These are phyloP conservation scores for Lagerstroemia speciosa DNA, from an alignment of 345 rosid species.

Conservation along the genomic window DNA sequence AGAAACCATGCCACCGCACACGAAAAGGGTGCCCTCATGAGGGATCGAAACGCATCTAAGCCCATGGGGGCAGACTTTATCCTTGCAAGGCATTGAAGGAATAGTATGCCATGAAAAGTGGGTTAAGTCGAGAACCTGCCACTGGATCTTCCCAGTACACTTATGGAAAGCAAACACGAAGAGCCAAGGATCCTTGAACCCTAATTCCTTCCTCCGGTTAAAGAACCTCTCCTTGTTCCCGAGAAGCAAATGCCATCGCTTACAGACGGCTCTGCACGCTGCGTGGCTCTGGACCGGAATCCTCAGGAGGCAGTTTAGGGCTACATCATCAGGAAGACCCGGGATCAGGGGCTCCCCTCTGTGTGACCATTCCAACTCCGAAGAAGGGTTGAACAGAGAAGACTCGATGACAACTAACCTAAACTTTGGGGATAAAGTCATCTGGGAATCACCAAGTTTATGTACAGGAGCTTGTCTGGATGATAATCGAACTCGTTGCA, in stretches of 20 bases:
- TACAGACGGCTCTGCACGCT: constrained; percentile 59
- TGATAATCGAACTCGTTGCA: constrained; percentile 82
- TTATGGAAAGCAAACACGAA: constrained; percentile 66
- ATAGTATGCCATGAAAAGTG: constrained; percentile 72
- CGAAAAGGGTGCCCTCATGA: constrained; percentile 49
- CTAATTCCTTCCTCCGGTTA: constrained; percentile 51
- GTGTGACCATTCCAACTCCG: constrained; percentile 45
- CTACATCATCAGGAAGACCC: constrained; percentile 83
- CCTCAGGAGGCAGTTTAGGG: constrained; percentile 67
- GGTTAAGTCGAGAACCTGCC: constrained; percentile 74
- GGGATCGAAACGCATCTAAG: constrained; percentile 61
- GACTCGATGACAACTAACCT: constrained; percentile 55
- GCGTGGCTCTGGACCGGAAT: constrained; percentile 63
- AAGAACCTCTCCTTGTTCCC: constrained; percentile 64
- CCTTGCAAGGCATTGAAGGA: constrained; percentile 78
- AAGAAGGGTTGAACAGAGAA: constrained; percentile 39
- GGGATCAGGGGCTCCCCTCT: constrained; percentile 60
- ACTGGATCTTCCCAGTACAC: constrained; percentile 66
- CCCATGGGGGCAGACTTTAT: constrained; percentile 71
- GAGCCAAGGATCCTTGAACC: constrained; percentile 80
- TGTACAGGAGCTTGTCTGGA: constrained; percentile 73
- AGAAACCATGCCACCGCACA: constrained; percentile 80
- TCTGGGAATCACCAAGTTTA: constrained; percentile 81
- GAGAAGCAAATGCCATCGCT: constrained; percentile 67
- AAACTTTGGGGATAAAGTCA: constrained; percentile 74